A percentile compares a stretch with the other conserved stretches of the same genome.
These are phyloP conservation scores for Claviceps africana DNA, from an alignment of 2,329 filamentous ascomycete genomes.

Conservation along the genomic window DNA sequence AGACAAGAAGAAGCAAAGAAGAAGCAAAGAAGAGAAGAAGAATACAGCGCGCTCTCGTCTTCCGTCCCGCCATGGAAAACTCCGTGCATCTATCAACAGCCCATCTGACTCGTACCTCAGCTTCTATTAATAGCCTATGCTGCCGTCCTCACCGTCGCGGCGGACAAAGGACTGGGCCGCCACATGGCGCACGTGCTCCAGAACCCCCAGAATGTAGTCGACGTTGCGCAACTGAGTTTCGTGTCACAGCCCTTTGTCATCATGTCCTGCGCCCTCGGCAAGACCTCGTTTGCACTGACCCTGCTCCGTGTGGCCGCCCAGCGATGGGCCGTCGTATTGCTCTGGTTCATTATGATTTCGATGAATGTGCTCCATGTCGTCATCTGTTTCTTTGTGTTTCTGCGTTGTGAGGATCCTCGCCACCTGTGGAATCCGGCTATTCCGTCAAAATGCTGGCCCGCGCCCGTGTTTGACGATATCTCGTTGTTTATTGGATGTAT, in stretches of 20 bases:
- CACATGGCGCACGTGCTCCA: constrained; percentile 2
- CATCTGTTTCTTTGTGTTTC: constrained; percentile 5
- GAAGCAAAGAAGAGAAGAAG: no score
- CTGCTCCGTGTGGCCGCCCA: constrained; percentile 5
- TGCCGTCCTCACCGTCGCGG: constrained; percentile 2
- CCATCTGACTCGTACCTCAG: not conserved
- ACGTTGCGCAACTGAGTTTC: constrained; percentile 5
- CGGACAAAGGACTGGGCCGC: constrained; percentile 5
- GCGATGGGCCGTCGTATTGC: constrained; percentile 2
- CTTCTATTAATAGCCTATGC: constrained; percentile 3
- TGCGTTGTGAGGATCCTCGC: constrained; percentile 3
- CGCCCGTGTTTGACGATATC: not conserved
- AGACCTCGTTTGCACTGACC: constrained; percentile 5
- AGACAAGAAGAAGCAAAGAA: no score
- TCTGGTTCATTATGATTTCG: constrained; percentile 6
- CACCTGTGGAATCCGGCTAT: constrained; percentile 4
- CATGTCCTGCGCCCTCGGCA: constrained; percentile 7
- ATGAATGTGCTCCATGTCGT: constrained; percentile 4
- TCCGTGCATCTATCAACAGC: not conserved
- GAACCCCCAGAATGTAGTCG: constrained; percentile 1
- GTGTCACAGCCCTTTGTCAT: constrained; percentile 5
- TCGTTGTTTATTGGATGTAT: constrained; percentile 6
- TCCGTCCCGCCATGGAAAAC: no score
- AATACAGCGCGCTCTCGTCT: no score
- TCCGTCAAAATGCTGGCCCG: constrained; percentile 2